Conservation (phyloP, 768 basidiomycete species). For the Nidularia pulvinata region DNA sequence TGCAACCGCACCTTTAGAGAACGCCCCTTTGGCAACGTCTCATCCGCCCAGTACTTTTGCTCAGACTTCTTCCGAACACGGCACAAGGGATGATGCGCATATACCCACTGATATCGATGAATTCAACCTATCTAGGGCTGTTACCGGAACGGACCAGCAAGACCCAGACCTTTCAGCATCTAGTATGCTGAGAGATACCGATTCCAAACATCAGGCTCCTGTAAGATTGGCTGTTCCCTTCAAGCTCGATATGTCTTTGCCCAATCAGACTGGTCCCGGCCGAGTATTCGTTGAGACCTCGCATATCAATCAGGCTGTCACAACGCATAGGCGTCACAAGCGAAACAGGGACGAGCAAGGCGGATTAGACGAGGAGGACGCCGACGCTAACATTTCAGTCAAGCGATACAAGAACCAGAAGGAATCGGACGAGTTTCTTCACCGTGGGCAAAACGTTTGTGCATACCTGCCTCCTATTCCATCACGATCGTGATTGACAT, state of each 20-base stretch:
- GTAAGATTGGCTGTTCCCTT: background rate
- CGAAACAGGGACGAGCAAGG: background rate
- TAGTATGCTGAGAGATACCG: background rate
- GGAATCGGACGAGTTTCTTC: background rate
- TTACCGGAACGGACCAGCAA: background rate
- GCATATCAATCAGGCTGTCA: background rate
- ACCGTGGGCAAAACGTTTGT: background rate
- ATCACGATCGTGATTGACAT: too few species aligned
- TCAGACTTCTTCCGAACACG: background rate
- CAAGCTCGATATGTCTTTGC: background rate
- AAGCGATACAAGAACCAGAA: background rate
- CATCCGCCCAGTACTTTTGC: background rate
- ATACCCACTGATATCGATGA: background rate
- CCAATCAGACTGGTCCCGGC: background rate
- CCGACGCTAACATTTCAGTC: background rate
- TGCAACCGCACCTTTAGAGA: background rate
- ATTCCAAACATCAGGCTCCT: too few species aligned
- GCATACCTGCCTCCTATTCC: background rate
- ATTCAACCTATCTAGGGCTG: background rate
- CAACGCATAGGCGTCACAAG: background rate
- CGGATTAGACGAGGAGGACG: background rate
- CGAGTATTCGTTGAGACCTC: background rate
- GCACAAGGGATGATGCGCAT: background rate
- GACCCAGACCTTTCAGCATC: background rate
- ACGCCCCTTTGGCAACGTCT: background rate